Evolutionary conservation across 2,329 filamentous ascomycete genomes (phyloP).

Genomic region (Pseudophaeomoniella oleicola): DNA sequence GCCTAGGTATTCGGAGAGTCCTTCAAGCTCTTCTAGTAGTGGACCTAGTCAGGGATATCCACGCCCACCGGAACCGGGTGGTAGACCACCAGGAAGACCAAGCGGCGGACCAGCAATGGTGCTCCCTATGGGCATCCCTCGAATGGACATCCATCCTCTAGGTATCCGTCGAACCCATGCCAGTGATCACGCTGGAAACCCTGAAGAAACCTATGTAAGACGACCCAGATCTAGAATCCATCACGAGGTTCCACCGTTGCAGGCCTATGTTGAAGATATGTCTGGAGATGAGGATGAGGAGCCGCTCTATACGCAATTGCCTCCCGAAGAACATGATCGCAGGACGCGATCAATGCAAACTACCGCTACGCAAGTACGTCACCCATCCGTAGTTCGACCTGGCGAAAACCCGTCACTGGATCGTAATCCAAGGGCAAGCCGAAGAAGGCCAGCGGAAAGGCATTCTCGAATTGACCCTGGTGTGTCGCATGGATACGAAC

Average conservation of each 20-base stretch:
- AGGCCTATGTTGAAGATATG: not conserved
- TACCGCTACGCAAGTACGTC: not conserved
- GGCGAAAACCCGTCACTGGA: too few species aligned
- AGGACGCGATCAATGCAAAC: not conserved
- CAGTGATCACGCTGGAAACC: not conserved
- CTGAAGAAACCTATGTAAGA: not conserved
- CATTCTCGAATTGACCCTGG: not conserved
- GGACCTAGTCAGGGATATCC: not conserved
- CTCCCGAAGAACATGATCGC: constrained; percentile 1
- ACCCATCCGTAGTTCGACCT: not conserved
- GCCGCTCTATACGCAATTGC: not conserved
- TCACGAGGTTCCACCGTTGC: not conserved
- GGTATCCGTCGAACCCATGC: not conserved
- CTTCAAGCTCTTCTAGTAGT: not conserved
- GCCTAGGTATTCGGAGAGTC: not conserved
- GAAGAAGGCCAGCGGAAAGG: not conserved
- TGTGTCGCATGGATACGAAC: not conserved
- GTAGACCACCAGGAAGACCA: constrained; percentile 1
- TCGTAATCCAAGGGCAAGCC: not conserved
- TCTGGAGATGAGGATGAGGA: constrained; percentile 1
- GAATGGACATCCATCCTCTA: not conserved
- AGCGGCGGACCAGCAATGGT: not conserved
- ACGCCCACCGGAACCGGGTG: not conserved
- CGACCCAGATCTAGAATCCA: not conserved
- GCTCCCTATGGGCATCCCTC: not conserved